Evolutionary conservation across 495 filamentous ascomycete genomes (phyloP), one percentile per base, ranked within the genome.

Genomic region (Lophiostoma macrostomum): DNA sequence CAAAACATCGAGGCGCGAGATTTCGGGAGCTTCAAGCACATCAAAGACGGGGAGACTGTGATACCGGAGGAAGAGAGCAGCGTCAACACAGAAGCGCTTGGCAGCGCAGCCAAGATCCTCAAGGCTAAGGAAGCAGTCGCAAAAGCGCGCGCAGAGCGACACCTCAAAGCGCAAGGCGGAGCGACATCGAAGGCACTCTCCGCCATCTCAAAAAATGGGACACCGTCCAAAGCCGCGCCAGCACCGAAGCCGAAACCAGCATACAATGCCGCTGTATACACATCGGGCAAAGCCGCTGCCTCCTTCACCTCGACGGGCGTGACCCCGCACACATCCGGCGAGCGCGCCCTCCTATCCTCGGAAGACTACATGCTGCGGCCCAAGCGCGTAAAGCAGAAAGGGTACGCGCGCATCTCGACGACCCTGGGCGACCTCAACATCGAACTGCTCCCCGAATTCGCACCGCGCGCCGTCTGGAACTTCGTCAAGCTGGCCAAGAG

Each of bases 341-440:
- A 94, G 56, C 80, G 90, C 44, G 91, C 93, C 20, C 70, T 90
- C 27, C 78, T 97, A 14, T 86, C 86, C 1, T 88, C 95, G 51
- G 93, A 99, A 70, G 89, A 96, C 60, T 97, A 90, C 69, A 93
- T 99, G 86, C 76, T 97, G 36, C 87, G 88, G 61, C 88, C 91
- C 11, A 84, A 82, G 38, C 83, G 88, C 36, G 84, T 99, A 27
- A 95, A 94, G 66, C 79, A 76, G 57, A 91, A 88, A 56, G 94
- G 90, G 42, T 97, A 96, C 71, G 90, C 87, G 12, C 81, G 89
- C 14, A 80, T 99, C n/a, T 77, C 81, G 22, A 97, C 93, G 3
- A 88, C 80, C 39, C 75, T 84, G 11, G 91, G 94, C 13, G 78
- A 87, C 52, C 67, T 98, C 13, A 96, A 88, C 60, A 71, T 99